These are phyloP conservation scores for Candida lessepsii DNA, from an alignment of 805 yeast genomes.

Conservation along the genomic window DNA sequence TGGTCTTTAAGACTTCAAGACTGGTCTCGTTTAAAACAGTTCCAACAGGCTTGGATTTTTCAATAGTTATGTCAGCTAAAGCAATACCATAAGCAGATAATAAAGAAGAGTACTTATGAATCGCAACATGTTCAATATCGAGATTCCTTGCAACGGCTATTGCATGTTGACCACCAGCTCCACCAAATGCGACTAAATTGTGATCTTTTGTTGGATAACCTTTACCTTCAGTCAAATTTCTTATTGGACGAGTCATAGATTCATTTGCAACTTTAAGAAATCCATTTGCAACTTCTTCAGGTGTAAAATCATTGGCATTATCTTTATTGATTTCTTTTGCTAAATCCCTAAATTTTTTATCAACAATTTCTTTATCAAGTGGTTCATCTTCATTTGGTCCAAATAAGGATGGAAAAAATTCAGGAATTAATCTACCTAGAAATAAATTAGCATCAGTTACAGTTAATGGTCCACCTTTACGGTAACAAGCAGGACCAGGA, in stretches of 20 bases:
- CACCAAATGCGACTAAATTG: constrained; percentile 2
- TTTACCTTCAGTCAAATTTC: constrained; percentile 5
- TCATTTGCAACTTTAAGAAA: constrained; percentile 32
- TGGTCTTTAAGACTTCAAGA: constrained; percentile 35
- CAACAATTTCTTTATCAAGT: neutral
- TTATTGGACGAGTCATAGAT: constrained; percentile 20
- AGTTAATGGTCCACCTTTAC: constrained; percentile 37
- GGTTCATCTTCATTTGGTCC: constrained; percentile 3
- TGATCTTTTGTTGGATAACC: constrained; percentile 2
- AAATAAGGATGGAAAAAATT: neutral
- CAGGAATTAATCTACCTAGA: constrained; percentile 2
- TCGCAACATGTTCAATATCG: constrained; percentile 2
- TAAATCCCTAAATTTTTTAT: neutral
- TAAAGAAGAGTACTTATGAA: constrained; percentile 15
- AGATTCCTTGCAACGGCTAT: constrained; percentile 2
- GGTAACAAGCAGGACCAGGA: constrained; percentile 37
- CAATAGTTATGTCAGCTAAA: neutral
- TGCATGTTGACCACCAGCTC: constrained; percentile 5
- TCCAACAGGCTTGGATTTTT: constrained; percentile 7
- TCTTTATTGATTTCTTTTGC: constrained; percentile 36
- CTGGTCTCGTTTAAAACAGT: constrained; percentile 30
- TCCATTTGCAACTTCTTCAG: constrained; percentile 29
- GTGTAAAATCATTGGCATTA: constrained; percentile 17
- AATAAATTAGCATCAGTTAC: constrained; percentile 10
- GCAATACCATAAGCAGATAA: constrained; percentile 20